Percentiles rank a stretch among this genome's conserved stretches.
Evolutionary conservation across 768 basidiomycete genomes (phyloP).

Genomic region (Termitomyces sp.): DNA sequence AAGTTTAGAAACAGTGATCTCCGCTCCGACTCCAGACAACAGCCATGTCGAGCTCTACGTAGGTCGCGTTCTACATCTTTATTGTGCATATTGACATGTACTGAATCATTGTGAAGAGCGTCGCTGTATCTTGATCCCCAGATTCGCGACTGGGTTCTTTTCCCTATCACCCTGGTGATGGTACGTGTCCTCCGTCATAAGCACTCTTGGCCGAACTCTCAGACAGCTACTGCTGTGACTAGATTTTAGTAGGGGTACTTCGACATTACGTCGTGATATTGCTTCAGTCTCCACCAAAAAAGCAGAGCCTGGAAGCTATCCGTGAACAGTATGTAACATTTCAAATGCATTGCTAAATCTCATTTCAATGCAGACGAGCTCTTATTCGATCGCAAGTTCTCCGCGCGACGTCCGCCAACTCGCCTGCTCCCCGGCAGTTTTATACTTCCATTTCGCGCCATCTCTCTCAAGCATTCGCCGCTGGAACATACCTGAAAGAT

Average conservation of each 20-base stretch:
- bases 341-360: constrained; percentile 1
- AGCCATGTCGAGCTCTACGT: constrained; percentile 42
- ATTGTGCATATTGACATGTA: background rate
- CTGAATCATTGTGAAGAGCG: constrained; percentile 25
- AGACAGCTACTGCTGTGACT: constrained; percentile 2
- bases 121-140: constrained; percentile 85
- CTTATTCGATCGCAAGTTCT: constrained; percentile 81
- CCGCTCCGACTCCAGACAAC: constrained; percentile 7
- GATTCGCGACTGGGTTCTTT: constrained; percentile 91
- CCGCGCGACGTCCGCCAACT: constrained; percentile 72
- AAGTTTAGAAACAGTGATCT: background rate
- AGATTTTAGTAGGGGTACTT: constrained; percentile 91
- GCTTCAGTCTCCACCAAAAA: constrained; percentile 81
- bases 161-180: constrained; percentile 97
- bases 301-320: constrained; percentile 65
- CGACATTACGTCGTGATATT: constrained; percentile 89
- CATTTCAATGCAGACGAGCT: constrained; percentile 47
- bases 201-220: background rate
- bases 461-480: constrained; percentile 63
- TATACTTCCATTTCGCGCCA: constrained; percentile 73
- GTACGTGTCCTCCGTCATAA: constrained; percentile 36
- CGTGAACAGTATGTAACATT: constrained; percentile 79
- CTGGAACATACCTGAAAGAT: constrained; percentile 84
- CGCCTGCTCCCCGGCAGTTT: constrained; percentile 69
- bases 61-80: constrained; percentile 17